These are phyloP conservation scores for Aspergillus sp. DNA, from an alignment of 2,329 filamentous ascomycete genomes.

Conservation along the genomic window DNA sequence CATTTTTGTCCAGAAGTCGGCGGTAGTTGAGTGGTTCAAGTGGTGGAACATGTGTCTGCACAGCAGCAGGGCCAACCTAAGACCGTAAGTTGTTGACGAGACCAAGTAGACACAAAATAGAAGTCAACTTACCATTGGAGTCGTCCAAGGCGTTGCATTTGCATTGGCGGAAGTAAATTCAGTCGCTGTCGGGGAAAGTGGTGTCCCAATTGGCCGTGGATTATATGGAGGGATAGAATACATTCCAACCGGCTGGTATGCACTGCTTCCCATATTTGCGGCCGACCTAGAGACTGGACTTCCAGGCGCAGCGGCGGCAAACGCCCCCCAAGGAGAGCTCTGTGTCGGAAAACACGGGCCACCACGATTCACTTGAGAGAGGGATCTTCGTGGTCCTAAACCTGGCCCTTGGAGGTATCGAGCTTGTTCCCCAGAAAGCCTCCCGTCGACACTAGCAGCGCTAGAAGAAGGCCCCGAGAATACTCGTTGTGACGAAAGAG, in stretches of 20 bases:
- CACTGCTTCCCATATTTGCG: constrained; percentile 19
- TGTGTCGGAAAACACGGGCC: constrained; percentile 27
- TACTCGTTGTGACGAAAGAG: constrained; percentile 24
- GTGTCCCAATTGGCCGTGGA: constrained; percentile 53
- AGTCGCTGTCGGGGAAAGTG: constrained; percentile 63
- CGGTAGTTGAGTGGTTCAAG: constrained; percentile 95
- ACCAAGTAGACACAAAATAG: constrained; percentile 7
- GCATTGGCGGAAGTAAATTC: constrained; percentile 55
- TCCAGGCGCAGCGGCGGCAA: constrained; percentile 17
- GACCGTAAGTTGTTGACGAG: constrained; percentile 7
- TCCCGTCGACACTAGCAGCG: constrained; percentile 20
- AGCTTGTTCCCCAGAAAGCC: constrained; percentile 24
- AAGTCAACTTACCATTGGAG: constrained; percentile 43
- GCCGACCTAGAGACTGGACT: constrained; percentile 21
- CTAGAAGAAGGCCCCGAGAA: constrained; percentile 26
- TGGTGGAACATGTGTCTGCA: constrained; percentile 72
- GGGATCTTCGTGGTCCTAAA: constrained; percentile 20
- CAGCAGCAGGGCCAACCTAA: constrained; percentile 40
- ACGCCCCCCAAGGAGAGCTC: constrained; percentile 27
- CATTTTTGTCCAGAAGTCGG: constrained; percentile 85
- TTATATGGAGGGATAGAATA: constrained; percentile 39
- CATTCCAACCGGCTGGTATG: constrained; percentile 29
- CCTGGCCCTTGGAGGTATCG: constrained; percentile 19
- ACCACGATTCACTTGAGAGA: constrained; percentile 24
- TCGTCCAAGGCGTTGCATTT: constrained; percentile 22